Evolutionary conservation across 2,329 filamentous ascomycete species (phyloP), one percentile per base, ranked within the genome.

Genomic region (Apiospora koreana): DNA sequence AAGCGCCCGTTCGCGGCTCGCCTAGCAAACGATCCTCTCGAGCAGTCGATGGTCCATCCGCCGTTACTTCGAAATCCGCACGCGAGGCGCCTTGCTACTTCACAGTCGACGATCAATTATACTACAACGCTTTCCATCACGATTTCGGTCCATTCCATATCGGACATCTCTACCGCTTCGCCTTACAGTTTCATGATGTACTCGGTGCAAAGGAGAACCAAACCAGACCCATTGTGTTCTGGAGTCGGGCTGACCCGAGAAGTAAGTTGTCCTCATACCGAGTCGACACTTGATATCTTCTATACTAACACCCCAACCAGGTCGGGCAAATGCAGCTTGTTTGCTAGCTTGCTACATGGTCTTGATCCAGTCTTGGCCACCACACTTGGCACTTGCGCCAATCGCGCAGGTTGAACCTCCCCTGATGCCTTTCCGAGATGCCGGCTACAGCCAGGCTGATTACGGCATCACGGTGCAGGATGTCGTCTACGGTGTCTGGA

Each of bases 291-390:
- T 35, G 54, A 35, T 18, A 38, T 5, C 18, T 62, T 38, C n/a
- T 38, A 8, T 38, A 28, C 54, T 62, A 62, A 62, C 54, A 62
- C 3, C 23, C 8, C 54, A 23, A 62, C n/a, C 69, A 95, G 93
- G 92, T 80, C 92, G 96, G 79, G 93, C 93, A 74, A 99, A 99
- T 82, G 94, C 96, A 65, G 94, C 96, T 38, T 98, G 95, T 80
- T 88, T 99, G 78, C 89, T 99, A 64, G 95, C 96, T 69, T 97
- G 94, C 85, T 99, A 99, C 84, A 98, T 99, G 95, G 95, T 99
- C 58, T 85, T 99, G 74, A 97, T 99, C 76, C 96, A 99, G 83
- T 94, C 93, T 54, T 99, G 96, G 96, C 94, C 96, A 65, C 96
- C 96, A 68, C 96, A 99, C 85, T 86, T 98, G 76, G 96, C 96